phyloP scores from a whole-genome alignment of 2,329 filamentous ascomycete species.

The Aspergillus sp. region DNA sequence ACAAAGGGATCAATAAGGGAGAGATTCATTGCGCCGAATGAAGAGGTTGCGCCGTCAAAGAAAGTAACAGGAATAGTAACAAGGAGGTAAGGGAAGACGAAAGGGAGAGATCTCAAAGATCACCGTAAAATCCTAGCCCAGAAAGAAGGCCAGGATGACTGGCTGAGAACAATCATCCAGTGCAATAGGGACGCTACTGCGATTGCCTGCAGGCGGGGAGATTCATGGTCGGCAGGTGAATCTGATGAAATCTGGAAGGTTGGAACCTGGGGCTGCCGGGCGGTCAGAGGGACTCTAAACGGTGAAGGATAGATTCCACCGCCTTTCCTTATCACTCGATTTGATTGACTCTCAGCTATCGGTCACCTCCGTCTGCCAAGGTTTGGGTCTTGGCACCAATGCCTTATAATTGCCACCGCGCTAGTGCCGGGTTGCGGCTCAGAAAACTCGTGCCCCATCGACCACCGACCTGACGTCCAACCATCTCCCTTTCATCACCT shows the following conservation, averaged over 20 bases:
- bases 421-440: constrained; percentile 29
- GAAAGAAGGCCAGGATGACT: constrained; percentile 23
- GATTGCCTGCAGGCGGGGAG: constrained; percentile 11
- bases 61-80: background rate
- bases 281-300: constrained; percentile 25
- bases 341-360: constrained; percentile 7
- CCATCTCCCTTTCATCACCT: constrained; percentile 43
- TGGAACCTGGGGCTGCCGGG: constrained; percentile 16
- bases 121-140: constrained; percentile 22
- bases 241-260: constrained; percentile 5
- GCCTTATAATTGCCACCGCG: constrained; percentile 20
- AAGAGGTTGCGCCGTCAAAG: background rate
- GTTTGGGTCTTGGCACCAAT: constrained; percentile 1
- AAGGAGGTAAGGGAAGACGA: background rate
- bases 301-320: constrained; percentile 1
- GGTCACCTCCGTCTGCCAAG: background rate
- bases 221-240: constrained; percentile 7
- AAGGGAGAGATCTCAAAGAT: background rate
- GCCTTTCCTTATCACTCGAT: background rate
- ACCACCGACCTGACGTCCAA: constrained; percentile 40
- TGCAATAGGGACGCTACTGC: constrained; percentile 6
- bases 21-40: constrained; percentile 61
- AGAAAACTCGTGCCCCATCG: constrained; percentile 43
- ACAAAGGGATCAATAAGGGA: constrained; percentile 70
- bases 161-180: constrained; percentile 27